Conservation (phyloP, 2,329 filamentous ascomycete species). For the Xylaria sp. region DNA sequence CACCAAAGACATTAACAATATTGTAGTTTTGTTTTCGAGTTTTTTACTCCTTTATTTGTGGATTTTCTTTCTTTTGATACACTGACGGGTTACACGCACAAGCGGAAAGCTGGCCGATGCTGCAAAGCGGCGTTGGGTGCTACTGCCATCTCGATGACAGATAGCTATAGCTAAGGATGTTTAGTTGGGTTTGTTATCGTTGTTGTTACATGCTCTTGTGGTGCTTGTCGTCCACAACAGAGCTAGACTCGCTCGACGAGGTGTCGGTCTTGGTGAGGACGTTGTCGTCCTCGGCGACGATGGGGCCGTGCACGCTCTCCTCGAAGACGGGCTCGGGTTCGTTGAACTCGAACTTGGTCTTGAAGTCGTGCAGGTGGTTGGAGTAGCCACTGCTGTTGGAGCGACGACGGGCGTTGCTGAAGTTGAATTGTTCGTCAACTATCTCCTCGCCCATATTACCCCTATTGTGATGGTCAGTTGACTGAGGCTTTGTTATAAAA, state of each 20-base stretch:
- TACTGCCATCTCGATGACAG: slow-evolving; percentile 2
- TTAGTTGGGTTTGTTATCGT: background rate
- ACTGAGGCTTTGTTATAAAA: background rate
- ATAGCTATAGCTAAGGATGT: background rate
- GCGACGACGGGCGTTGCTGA: slow-evolving; percentile 86
- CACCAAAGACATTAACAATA: slow-evolving; percentile 33
- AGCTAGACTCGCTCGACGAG: slow-evolving; percentile 69
- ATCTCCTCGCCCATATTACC: slow-evolving; percentile 85
- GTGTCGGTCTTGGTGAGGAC: slow-evolving; percentile 66
- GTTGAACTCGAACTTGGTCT: slow-evolving; percentile 95
- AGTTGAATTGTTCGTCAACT: slow-evolving; percentile 83
- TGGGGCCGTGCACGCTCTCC: slow-evolving; percentile 79
- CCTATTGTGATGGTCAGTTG: slow-evolving; percentile 61
- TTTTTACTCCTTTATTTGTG: slow-evolving; percentile 33
- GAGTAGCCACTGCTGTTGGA: slow-evolving; percentile 87
- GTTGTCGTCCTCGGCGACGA: slow-evolving; percentile 65
- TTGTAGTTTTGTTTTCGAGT: slow-evolving; percentile 32
- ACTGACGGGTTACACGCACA: slow-evolving; percentile 35
- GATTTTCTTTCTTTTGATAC: slow-evolving; percentile 29
- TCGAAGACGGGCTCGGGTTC: slow-evolving; percentile 94
- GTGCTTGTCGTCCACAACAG: slow-evolving; percentile 63
- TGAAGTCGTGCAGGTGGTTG: slow-evolving; percentile 78
- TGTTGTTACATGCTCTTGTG: slow-evolving; percentile 41
- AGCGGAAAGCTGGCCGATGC: slow-evolving; percentile 33
- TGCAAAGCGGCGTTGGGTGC: slow-evolving; percentile 10